Evolutionary conservation across 106 monocot genomes (phyloP).

Genomic region (Posidonia australis): DNA sequence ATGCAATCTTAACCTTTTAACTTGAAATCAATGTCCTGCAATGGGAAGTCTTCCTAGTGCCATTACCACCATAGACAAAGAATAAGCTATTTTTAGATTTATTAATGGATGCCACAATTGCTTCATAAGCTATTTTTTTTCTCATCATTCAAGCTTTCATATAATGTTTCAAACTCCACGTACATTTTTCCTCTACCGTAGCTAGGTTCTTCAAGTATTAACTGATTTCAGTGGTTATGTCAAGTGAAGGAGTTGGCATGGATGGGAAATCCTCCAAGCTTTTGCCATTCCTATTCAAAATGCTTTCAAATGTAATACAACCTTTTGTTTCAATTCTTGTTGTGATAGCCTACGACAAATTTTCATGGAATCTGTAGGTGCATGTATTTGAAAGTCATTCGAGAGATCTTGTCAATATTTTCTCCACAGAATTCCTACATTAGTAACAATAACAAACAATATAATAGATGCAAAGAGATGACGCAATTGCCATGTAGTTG

Average conservation of each 20-base stretch:
- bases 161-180: not conserved
- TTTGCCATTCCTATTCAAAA: too few species aligned
- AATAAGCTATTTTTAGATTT: not conserved
- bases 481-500: not conserved
- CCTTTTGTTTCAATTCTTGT: not conserved
- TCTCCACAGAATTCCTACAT: not conserved
- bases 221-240: not conserved
- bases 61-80: too few species aligned
- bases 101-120: not conserved
- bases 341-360: not conserved
- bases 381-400: not conserved
- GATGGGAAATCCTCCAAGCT: too few species aligned
- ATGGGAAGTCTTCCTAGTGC: slow-evolving; percentile 8
- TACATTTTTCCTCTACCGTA: not conserved
- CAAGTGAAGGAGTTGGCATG: too few species aligned
- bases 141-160: not conserved
- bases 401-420: not conserved
- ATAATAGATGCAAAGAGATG: not conserved
- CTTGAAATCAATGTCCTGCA: slow-evolving; percentile 5
- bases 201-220: not conserved
- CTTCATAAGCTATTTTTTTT: not conserved
- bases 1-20: not conserved
- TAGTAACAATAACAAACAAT: not conserved
- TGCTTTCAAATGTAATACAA: not conserved
- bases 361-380: not conserved